Evolutionary conservation across 768 basidiomycete genomes (phyloP).

Genomic region (Gloeostereum incarnatum): DNA sequence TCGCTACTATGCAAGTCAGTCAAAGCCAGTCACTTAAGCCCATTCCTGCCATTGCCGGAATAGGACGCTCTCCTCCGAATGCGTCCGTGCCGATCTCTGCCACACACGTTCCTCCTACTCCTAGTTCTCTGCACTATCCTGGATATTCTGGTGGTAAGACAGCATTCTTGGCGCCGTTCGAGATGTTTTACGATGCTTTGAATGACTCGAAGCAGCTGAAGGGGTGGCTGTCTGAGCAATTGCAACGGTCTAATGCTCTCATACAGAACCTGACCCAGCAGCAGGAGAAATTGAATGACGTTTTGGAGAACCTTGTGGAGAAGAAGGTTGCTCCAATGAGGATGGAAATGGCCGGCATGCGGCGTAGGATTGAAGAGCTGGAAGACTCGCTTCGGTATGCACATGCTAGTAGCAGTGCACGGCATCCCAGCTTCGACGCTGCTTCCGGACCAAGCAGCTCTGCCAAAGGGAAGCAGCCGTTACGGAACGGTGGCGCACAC

Average conservation of each 20-base stretch:
- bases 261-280: slow-evolving; percentile 45
- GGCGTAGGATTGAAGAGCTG: slow-evolving; percentile 59
- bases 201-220: slow-evolving; percentile 76
- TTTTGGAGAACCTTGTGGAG: slow-evolving; percentile 54
- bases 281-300: slow-evolving; percentile 53
- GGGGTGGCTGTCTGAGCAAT: slow-evolving; percentile 64
- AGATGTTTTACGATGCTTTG: slow-evolving; percentile 77
- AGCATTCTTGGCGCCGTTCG: slow-evolving; percentile 78
- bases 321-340: slow-evolving; percentile 47
- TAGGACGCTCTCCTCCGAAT: slow-evolving; percentile 43
- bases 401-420: slow-evolving; percentile 14
- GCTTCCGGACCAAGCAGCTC: slow-evolving; percentile 8
- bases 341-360: slow-evolving; percentile 51
- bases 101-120: slow-evolving; percentile 59
- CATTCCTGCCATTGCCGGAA: slow-evolving; percentile 19
- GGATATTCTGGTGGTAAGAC: slow-evolving; percentile 56
- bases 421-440: slow-evolving; percentile 17
- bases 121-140: slow-evolving; percentile 53
- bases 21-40: slow-evolving; percentile 14
- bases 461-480: slow-evolving; percentile 20
- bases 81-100: slow-evolving; percentile 62
- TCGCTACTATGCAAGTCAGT: slow-evolving; percentile 35
- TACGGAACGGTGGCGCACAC: slow-evolving; percentile 26
- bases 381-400: slow-evolving; percentile 36
- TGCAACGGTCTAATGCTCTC: slow-evolving; percentile 51